Conservation (phyloP, 148 eudicot species). For the Rhododendron vialii region DNA sequence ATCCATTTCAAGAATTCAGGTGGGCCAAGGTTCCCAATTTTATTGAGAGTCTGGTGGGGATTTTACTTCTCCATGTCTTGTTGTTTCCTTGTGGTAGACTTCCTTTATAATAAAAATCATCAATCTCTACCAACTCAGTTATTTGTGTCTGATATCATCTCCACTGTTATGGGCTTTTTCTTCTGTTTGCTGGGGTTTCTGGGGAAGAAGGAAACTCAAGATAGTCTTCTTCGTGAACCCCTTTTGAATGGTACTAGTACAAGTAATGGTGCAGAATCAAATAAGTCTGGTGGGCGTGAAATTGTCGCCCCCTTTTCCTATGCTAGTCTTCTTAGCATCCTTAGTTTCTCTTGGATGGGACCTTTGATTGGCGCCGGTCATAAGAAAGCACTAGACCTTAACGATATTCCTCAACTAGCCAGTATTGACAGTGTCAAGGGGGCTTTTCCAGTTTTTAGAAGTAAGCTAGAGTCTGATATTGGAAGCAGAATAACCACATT, state of each 20-base stretch:
- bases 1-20: slow-evolving; percentile 20
- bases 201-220: slow-evolving; percentile 25
- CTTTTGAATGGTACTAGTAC: slow-evolving; percentile 36
- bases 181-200: slow-evolving; percentile 33
- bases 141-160: slow-evolving; percentile 39
- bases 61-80: slow-evolving; percentile 44
- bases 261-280: slow-evolving; percentile 2
- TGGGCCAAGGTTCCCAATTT: slow-evolving; percentile 42
- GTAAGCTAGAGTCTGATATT: slow-evolving; percentile 27
- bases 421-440: slow-evolving; percentile 37
- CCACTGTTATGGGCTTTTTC: slow-evolving; percentile 27
- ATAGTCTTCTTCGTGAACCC: slow-evolving; percentile 31
- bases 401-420: slow-evolving; percentile 53
- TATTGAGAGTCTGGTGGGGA: slow-evolving; percentile 68
- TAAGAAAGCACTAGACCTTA: slow-evolving; percentile 46
- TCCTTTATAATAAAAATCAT: slow-evolving; percentile 16
- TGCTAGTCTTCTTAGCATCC: slow-evolving; percentile 37
- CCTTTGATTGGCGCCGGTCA: slow-evolving; percentile 34
- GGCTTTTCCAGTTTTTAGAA: slow-evolving; percentile 32
- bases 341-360: slow-evolving; percentile 51
- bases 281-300: slow-evolving; percentile 22
- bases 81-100: slow-evolving; percentile 44
- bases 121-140: slow-evolving; percentile 22
- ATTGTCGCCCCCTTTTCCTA: slow-evolving; percentile 25
- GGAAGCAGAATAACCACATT: slow-evolving; percentile 29